These are phyloP conservation scores for Sporothrix variecibatus DNA, from an alignment of 2,329 filamentous ascomycete species.

Conservation along the genomic window DNA sequence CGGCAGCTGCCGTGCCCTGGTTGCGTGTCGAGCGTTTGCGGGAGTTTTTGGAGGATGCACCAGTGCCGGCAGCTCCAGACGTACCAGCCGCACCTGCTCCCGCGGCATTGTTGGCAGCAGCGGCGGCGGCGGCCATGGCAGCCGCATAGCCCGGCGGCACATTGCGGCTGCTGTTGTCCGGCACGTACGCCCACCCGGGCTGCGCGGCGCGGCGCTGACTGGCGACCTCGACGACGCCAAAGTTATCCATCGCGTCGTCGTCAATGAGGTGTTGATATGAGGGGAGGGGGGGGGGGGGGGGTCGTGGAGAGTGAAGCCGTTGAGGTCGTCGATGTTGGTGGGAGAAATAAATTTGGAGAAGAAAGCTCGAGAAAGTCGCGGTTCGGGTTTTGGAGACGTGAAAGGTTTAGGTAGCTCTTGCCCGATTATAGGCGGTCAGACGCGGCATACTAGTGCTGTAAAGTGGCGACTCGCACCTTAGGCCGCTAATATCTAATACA, in stretches of 20 bases:
- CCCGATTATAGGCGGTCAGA: neutral
- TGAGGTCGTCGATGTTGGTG: neutral
- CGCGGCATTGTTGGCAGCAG: slow-evolving; percentile 61
- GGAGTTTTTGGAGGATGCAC: slow-evolving; percentile 45
- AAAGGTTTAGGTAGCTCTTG: neutral
- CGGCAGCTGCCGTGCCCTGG: slow-evolving; percentile 39
- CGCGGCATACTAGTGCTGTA: neutral
- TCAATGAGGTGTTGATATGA: too few relatives aligned
- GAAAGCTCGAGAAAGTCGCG: neutral
- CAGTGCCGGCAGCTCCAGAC: slow-evolving; percentile 37
- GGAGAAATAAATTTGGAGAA: slow-evolving; percentile 3
- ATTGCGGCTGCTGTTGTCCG: slow-evolving; percentile 55
- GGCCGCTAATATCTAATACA: too few relatives aligned
- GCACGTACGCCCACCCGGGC: slow-evolving; percentile 91
- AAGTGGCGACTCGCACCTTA: neutral
- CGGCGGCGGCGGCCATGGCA: slow-evolving; percentile 48
- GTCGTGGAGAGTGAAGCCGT: neutral
- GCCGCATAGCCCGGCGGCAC: slow-evolving; percentile 47
- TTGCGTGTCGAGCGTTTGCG: slow-evolving; percentile 69
- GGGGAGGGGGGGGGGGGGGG: neutral
- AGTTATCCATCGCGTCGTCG: slow-evolving; percentile 59
- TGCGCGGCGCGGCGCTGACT: slow-evolving; percentile 67
- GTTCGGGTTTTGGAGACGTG: neutral
- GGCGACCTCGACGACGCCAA: slow-evolving; percentile 81
- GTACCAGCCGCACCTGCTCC: slow-evolving; percentile 54